Base-by-base conservation (phyloP, 768 basidiomycete species). In the Lactarius evosmus region DNA sequence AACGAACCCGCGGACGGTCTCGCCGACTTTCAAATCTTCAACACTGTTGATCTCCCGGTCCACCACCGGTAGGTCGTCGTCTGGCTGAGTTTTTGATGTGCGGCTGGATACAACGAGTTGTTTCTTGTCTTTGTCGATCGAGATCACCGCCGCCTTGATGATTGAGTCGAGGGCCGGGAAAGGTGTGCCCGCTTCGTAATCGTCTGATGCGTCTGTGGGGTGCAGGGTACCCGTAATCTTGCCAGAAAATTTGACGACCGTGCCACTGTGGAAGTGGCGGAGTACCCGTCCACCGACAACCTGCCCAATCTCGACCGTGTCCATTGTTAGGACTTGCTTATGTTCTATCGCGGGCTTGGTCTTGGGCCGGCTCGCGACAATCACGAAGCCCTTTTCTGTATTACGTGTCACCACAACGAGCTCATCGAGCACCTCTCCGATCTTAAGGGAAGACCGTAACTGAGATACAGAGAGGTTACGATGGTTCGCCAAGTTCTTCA, bases 341-440 rank as follows among this genome's bases (percentile, higher is more conserved):
- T 78, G 75, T 17, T 80, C 72, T 5, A 80, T 63, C 5, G 81
- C 68, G 32, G 78, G 76, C 68, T 82, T 85, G 41, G 79, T 75
- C 72, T 87, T 86, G 1, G 87, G 87, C 66, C 82, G 82, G 69
- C 83, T 87, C 56, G 88, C 88, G 36, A 95, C 91, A 66, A 97
- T 87, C 65, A 97, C 89, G 66, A 98, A 82, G 9, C 86, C 85
- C 70, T 91, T 93, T 69, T 91, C 93, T 8, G 85, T 80, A 71
- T 92, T 94, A 67, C 91, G 89, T 9, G 91, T 89, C 27, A 95
- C 89, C n/a, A 98, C 91, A 7, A 91, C 85, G 22, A 99, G 79
- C 55, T 91, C 88, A 12, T 86, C 79, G 32, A 98, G 74, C 52
- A 78, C 79, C 52, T 91, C 89, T 12, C 91, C 92, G 8, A 78